phyloP scores from a whole-genome alignment of 202 grass and related monocot genomes.

The Elaeis oleifera region DNA sequence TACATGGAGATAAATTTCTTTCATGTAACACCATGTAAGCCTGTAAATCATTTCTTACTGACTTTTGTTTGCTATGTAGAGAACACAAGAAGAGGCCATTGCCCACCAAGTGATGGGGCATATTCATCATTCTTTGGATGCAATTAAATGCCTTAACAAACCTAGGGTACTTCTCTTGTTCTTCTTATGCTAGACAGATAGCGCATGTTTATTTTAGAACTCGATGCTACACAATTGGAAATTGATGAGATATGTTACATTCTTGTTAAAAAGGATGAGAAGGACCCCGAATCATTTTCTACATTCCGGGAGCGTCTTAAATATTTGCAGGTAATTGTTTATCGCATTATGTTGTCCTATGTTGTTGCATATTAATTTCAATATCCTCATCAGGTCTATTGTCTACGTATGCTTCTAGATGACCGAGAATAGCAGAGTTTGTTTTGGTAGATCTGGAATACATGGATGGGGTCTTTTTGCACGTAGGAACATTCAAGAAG shows the following conservation, averaged over 20 bases:
- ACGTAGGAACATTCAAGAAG: slow-evolving; percentile 87
- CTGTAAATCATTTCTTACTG: slow-evolving; percentile 4
- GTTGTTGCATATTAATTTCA: slow-evolving; percentile 11
- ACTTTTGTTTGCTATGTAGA: slow-evolving; percentile 42
- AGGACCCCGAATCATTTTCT: slow-evolving; percentile 85
- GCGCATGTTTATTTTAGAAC: no score
- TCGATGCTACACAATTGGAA: no score
- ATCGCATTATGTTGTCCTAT: background rate
- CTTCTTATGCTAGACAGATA: slow-evolving; percentile 2
- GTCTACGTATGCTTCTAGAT: slow-evolving; percentile 40
- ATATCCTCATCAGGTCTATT: slow-evolving; percentile 16
- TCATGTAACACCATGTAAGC: background rate
- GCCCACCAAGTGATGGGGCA: slow-evolving; percentile 61
- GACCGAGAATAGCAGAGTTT: slow-evolving; percentile 91
- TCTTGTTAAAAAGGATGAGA: slow-evolving; percentile 52
- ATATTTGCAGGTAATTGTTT: slow-evolving; percentile 67
- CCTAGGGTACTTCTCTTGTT: slow-evolving; percentile 48
- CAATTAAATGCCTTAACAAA: slow-evolving; percentile 68
- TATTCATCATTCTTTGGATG: slow-evolving; percentile 55
- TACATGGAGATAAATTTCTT: no score
- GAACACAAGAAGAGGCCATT: slow-evolving; percentile 58
- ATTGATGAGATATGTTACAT: slow-evolving; percentile 28
- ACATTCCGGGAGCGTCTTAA: slow-evolving; percentile 83
- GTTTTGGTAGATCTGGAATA: slow-evolving; percentile 97
- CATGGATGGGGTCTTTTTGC: slow-evolving; percentile 99